These are phyloP conservation scores for Sambucus nigra DNA, from an alignment of 129 eudicot species.

Conservation along the genomic window DNA sequence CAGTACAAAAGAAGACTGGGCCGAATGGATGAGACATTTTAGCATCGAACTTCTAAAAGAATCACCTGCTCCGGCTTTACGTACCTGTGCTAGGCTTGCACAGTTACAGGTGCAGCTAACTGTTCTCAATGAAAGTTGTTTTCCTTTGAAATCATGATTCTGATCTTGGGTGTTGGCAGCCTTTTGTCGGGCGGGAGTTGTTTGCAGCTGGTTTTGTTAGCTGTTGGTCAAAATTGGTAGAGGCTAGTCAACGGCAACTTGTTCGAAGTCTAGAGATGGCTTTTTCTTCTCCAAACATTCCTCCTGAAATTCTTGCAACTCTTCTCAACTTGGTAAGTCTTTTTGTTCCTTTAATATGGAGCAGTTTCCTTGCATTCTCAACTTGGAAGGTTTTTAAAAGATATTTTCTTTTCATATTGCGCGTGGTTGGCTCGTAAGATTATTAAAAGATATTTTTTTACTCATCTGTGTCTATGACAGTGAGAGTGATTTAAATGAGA, in stretches of 20 bases:
- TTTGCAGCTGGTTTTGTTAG: conserved; percentile 99
- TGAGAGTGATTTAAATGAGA: too few species aligned
- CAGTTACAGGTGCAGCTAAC: conserved; percentile 64
- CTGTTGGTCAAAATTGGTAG: conserved; percentile 90
- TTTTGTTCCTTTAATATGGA: too few species aligned
- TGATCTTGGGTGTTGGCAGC: conserved; percentile 54
- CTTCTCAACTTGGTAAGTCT: conserved; percentile 80
- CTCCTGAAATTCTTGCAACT: conserved; percentile 94
- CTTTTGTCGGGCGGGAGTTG: conserved; percentile 93
- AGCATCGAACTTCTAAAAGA: conserved; percentile 91
- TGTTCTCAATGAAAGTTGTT: not conserved
- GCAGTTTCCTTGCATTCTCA: too few species aligned
- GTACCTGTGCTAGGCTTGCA: conserved; percentile 97
- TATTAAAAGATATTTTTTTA: too few species aligned
- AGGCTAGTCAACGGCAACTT: conserved; percentile 71
- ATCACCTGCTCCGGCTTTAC: conserved; percentile 90
- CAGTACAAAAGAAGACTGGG: conserved; percentile 98
- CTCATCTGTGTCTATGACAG: too few species aligned
- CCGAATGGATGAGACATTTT: conserved; percentile 99
- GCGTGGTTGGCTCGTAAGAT: too few species aligned
- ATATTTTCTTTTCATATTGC: not conserved
- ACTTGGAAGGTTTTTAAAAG: too few species aligned
- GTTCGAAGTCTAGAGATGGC: conserved; percentile 94
- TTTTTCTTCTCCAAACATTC: conserved; percentile 96
- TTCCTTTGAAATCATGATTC: conserved; percentile 5